Evolutionary conservation across 2,329 filamentous ascomycete genomes (phyloP).

Genomic region (Penicillium thymicola): DNA sequence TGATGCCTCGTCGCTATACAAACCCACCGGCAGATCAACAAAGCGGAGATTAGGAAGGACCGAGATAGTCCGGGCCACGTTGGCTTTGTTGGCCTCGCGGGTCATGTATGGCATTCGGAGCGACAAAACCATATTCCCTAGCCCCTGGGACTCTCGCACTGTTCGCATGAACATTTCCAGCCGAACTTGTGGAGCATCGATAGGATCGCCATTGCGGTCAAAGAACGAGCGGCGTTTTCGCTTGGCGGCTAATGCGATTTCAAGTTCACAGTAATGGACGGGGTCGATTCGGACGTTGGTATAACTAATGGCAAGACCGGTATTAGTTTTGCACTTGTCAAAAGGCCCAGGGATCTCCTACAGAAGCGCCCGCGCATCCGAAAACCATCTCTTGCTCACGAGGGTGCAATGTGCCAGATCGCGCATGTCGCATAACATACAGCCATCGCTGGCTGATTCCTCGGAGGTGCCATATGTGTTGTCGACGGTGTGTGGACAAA

Average conservation of each 20-base stretch:
- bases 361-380: constrained; percentile 56
- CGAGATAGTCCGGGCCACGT: constrained; percentile 80
- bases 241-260: constrained; percentile 74
- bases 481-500: constrained; percentile 81
- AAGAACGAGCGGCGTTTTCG: constrained; percentile 72
- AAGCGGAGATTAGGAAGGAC: constrained; percentile 82
- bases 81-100: constrained; percentile 77
- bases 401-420: constrained; percentile 77
- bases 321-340: constrained; percentile 7
- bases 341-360: constrained; percentile 48
- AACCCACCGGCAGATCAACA: constrained; percentile 83
- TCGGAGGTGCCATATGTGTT: constrained; percentile 78
- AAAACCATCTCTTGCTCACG: constrained; percentile 70
- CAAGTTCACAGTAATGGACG: constrained; percentile 89
- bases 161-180: constrained; percentile 77
- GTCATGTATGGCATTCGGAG: constrained; percentile 95
- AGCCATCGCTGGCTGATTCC: constrained; percentile 72
- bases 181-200: constrained; percentile 73
- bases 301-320: constrained; percentile 55
- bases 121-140: constrained; percentile 70
- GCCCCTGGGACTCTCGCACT: constrained; percentile 69
- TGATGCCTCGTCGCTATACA: constrained; percentile 75
- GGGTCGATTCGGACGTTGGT: constrained; percentile 87
- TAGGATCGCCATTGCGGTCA: constrained; percentile 72
- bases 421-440: constrained; percentile 90